Evolutionary conservation across 495 filamentous ascomycete genomes (phyloP), one percentile per base, ranked within the genome.

Genomic region (Aspergillus mulundensis): DNA sequence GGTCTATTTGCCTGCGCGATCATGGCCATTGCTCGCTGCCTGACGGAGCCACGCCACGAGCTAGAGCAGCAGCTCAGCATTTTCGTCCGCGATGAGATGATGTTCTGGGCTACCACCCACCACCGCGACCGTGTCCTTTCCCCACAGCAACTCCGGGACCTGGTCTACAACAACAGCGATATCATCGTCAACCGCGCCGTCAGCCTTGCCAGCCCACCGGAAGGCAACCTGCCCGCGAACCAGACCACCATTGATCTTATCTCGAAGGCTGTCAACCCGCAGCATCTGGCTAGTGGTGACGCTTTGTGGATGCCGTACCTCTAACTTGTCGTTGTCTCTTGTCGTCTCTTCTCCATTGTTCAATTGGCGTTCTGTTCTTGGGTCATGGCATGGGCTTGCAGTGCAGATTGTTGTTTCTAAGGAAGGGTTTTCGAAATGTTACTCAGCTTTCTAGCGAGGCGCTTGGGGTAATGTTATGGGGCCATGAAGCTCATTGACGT

Each of bases 281-380:
- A 86, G 77, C 86, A 90, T 68, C 68, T 99, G 69, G 84, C 87
- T 20, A 77, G 84, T 64, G 87, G 85, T 55, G 95, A 99, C 78
- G 84, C 92, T 59, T 79, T 97, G 61, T 99, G 94, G 91, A 97
- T 97, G 95, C 87, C 88, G 12, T 99, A 95, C 76, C 72, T 97
- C 57, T 98, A 81, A 71, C 41, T 59, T 50, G 54, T 60, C 54
- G 39, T 62, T 47, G 55, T 61, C 61, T 51, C 44, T 24, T 53
- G 25, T 28, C 25, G 3, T 28, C 18, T 21, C 23, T 49, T 60
- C 38, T 51, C 20, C 46, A 41, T 50, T 53, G 58, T 51, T 51
- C 36, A 36, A 41, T 59, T 62, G 45, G 61, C 55, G 62, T 61
- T 51, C 39, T 63, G 36, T 39, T 52, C 63, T 62, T 45, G 58